A percentile compares a stretch with the other conserved stretches of the same genome.
Conservation (phyloP, 371 early-diverging fungal species). For the Rhizopus sp. region DNA sequence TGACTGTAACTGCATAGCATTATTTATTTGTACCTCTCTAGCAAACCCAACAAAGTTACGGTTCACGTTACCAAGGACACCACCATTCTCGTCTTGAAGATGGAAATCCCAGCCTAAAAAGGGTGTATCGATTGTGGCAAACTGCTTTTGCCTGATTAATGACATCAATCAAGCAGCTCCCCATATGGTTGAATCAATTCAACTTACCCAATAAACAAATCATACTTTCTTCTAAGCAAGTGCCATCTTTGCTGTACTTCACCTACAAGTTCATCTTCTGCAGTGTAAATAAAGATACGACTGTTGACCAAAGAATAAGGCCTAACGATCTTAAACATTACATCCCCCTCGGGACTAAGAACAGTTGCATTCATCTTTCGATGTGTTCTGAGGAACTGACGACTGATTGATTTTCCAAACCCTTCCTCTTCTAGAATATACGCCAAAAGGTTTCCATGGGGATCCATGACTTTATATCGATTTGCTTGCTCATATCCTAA, state of each 20-base stretch:
- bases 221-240: slow-evolving; percentile 79
- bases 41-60: slow-evolving; percentile 88
- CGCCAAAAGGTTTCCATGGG: slow-evolving; percentile 71
- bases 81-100: slow-evolving; percentile 65
- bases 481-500: slow-evolving; percentile 90
- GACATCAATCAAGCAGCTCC: neutral
- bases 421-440: slow-evolving; percentile 82
- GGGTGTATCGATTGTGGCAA: slow-evolving; percentile 79
- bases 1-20: neutral
- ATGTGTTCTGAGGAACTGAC: slow-evolving; percentile 80
- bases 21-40: slow-evolving; percentile 56
- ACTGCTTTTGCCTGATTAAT: slow-evolving; percentile 51
- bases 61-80: slow-evolving; percentile 65
- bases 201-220: slow-evolving; percentile 67
- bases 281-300: slow-evolving; percentile 64
- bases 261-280: slow-evolving; percentile 71
- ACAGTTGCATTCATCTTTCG: slow-evolving; percentile 80
- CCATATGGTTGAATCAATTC: neutral
- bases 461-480: slow-evolving; percentile 79
- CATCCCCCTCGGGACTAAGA: slow-evolving; percentile 68
- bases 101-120: slow-evolving; percentile 84
- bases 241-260: slow-evolving; percentile 94
- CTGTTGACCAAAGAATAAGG: slow-evolving; percentile 85
- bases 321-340: slow-evolving; percentile 72
- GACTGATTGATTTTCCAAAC: slow-evolving; percentile 60